Percentiles rank a stretch among this genome's conserved stretches.
Evolutionary conservation across 495 filamentous ascomycete species (phyloP).

Genomic region (Chaetomium fimeti): DNA sequence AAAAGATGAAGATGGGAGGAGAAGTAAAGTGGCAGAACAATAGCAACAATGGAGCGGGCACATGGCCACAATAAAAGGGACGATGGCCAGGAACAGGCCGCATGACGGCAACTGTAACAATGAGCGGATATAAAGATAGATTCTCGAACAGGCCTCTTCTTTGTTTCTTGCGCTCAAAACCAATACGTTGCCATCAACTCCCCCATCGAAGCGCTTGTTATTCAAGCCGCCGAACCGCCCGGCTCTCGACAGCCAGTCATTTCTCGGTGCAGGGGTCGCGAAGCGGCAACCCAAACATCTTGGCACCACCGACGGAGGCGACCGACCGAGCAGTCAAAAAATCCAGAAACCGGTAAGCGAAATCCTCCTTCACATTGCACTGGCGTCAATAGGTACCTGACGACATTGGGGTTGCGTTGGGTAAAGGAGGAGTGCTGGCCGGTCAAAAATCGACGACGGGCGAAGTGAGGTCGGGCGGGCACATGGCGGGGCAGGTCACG

Average conservation of each 20-base stretch:
- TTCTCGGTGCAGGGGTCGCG: constrained; percentile 15
- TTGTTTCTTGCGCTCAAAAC: constrained; percentile 19
- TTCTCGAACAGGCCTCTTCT: constrained; percentile 10
- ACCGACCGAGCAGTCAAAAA: background rate
- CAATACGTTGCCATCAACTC: constrained; percentile 6
- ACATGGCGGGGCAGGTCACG: no score
- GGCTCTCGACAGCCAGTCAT: constrained; percentile 30
- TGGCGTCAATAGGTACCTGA: no score
- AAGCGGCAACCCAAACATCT: constrained; percentile 31
- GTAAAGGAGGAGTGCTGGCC: no score
- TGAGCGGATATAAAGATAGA: constrained; percentile 12
- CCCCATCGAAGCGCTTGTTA: constrained; percentile 20
- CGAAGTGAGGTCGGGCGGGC: no score
- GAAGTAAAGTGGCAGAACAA: constrained; percentile 24
- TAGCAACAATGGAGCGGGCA: constrained; percentile 26
- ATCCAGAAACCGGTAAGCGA: no score
- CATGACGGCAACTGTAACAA: constrained; percentile 14
- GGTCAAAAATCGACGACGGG: no score
- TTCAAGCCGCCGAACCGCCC: constrained; percentile 18
- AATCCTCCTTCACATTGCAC: no score
- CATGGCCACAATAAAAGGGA: constrained; percentile 6
- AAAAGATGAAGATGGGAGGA: constrained; percentile 1
- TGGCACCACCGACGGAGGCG: background rate
- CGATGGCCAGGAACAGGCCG: constrained; percentile 1
- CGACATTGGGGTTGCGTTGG: no score